Evolutionary conservation across 768 basidiomycete species (phyloP).

Genomic region (Asterophora parasitica): DNA sequence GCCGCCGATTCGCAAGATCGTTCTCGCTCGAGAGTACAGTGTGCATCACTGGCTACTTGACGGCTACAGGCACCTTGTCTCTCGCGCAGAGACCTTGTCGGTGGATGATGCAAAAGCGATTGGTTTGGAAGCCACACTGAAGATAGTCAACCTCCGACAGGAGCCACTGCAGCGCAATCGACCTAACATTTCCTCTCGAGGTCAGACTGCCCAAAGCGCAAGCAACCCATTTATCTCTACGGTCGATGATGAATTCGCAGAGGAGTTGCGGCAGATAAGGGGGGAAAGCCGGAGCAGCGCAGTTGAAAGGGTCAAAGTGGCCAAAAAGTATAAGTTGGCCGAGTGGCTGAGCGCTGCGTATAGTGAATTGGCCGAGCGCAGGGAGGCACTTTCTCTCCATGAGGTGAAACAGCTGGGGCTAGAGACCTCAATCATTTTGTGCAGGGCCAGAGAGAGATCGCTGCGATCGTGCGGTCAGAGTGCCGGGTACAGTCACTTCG

Average conservation of each 20-base stretch:
- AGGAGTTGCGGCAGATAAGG: neutral
- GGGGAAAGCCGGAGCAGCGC: neutral
- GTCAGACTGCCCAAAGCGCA: too few species aligned
- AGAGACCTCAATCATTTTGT: constrained; percentile 3
- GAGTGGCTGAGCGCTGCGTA: constrained; percentile 5
- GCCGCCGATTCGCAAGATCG: neutral
- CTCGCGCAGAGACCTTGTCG: neutral
- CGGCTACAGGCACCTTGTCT: neutral
- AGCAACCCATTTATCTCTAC: too few species aligned
- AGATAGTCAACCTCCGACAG: neutral
- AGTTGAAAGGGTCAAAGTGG: constrained; percentile 3
- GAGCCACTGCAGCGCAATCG: neutral
- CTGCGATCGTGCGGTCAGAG: neutral
- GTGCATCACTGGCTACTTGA: neutral
- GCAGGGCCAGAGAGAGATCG: neutral
- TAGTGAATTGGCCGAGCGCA: constrained; percentile 3
- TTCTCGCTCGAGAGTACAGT: neutral
- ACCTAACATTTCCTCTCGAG: too few species aligned
- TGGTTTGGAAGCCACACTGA: constrained; percentile 1
- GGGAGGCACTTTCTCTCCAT: neutral
- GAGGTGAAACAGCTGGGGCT: constrained; percentile 1
- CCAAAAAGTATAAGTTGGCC: neutral
- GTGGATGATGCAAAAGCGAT: constrained; percentile 2
- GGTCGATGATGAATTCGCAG: neutral
- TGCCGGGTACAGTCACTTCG: too few species aligned